These are phyloP conservation scores for Phaeodactylum tricornutum DNA, from an alignment of 108 stramenopile species.

Conservation along the genomic window DNA sequence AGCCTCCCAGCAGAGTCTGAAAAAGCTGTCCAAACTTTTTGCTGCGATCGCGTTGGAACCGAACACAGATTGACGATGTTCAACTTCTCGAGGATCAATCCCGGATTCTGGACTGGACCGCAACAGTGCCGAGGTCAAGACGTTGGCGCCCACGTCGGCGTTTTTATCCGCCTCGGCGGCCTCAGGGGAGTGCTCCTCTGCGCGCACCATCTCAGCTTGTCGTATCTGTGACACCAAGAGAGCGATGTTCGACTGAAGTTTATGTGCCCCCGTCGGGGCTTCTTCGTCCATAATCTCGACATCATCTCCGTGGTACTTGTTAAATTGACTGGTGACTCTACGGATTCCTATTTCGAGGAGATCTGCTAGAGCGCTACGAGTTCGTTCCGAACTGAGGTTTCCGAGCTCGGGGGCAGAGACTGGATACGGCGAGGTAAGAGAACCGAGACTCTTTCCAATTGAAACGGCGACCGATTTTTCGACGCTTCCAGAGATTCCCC, in stretches of 20 bases:
- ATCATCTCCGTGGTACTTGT: constrained; percentile 10
- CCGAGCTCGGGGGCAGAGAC: constrained; percentile 32
- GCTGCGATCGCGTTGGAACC: constrained; percentile 65
- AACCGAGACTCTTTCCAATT: constrained; percentile 17
- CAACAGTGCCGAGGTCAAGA: constrained; percentile 50
- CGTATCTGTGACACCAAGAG: constrained; percentile 34
- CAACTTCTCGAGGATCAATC: constrained; percentile 48
- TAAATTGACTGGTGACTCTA: constrained; percentile 12
- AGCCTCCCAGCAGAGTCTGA: constrained; percentile 84
- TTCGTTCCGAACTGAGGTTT: constrained; percentile 46
- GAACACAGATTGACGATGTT: constrained; percentile 49
- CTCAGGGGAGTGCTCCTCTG: constrained; percentile 23
- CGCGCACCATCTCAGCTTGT: constrained; percentile 15
- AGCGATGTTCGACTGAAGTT: constrained; percentile 17
- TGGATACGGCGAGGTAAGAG: constrained; percentile 4
- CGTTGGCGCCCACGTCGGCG: constrained; percentile 58
- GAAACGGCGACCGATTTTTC: constrained; percentile 32
- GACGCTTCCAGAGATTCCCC: constrained; percentile 35
- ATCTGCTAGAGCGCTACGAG: constrained; percentile 38
- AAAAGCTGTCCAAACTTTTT: constrained; percentile 64
- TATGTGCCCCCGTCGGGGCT: constrained; percentile 15
- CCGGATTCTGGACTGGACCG: constrained; percentile 56
- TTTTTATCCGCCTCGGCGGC: constrained; percentile 29
- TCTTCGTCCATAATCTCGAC: constrained; percentile 25
- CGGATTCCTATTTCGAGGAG: constrained; percentile 48